Evolutionary conservation across 148 eudicot species (phyloP).

Genomic region (Cornus kousa): DNA sequence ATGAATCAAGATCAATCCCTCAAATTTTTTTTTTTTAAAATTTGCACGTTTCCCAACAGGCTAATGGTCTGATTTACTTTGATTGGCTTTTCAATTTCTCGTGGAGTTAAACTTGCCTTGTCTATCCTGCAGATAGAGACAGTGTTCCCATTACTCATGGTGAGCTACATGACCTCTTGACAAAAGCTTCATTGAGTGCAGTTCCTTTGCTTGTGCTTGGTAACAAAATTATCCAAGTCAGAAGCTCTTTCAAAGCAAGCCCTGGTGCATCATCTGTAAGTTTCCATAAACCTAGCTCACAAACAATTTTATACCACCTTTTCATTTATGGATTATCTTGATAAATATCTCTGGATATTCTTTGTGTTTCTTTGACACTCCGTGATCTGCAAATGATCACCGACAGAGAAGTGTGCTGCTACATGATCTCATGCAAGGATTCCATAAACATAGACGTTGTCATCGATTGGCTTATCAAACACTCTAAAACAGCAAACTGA

Average conservation of each 20-base stretch:
- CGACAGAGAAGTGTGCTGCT: slow-evolving; percentile 79
- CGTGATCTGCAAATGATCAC: slow-evolving; percentile 52
- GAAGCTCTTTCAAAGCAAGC: too few relatives aligned
- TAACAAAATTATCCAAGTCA: too few relatives aligned
- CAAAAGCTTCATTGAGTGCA: slow-evolving; percentile 62
- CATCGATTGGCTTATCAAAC: slow-evolving; percentile 82
- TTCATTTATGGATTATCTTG: too few relatives aligned
- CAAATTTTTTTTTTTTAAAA: too few relatives aligned
- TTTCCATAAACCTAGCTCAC: too few relatives aligned
- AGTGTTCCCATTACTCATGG: slow-evolving; percentile 66
- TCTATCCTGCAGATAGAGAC: slow-evolving; percentile 92
- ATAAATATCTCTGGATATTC: too few relatives aligned
- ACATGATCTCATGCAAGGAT: slow-evolving; percentile 90
- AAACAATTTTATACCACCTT: too few relatives aligned
- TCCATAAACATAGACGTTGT: slow-evolving; percentile 59
- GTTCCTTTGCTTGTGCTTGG: too few relatives aligned
- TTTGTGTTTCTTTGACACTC: too few relatives aligned
- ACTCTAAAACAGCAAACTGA: slow-evolving; percentile 64
- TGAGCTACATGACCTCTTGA: slow-evolving; percentile 76
- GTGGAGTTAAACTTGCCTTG: slow-evolving; percentile 29
- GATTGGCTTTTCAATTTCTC: not conserved
- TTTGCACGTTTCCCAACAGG: too few relatives aligned
- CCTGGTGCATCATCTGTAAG: too few relatives aligned
- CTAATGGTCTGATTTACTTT: not conserved
- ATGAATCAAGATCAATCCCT: too few relatives aligned